phyloP scores from a whole-genome alignment of 768 basidiomycete genomes.

The Suillus paluster region DNA sequence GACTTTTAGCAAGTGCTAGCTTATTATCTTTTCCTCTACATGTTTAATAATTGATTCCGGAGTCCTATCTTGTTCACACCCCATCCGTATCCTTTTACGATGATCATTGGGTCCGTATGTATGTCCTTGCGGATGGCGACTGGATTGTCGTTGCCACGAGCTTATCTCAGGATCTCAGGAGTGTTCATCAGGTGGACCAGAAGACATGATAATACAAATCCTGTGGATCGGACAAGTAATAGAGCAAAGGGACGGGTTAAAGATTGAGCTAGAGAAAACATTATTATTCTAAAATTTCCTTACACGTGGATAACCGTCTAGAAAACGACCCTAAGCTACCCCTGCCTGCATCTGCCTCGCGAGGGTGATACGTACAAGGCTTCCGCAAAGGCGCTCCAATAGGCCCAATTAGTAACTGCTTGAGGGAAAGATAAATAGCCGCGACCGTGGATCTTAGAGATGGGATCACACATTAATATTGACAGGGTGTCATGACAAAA shows the following conservation, averaged over 20 bases:
- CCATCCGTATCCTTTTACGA: neutral
- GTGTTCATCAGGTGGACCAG: neutral
- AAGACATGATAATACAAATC: neutral
- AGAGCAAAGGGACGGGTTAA: neutral
- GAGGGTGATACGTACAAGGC: conserved; percentile 3
- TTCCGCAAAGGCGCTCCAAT: conserved; percentile 7
- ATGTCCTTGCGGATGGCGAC: neutral
- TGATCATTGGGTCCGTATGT: neutral
- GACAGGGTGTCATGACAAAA: conserved; percentile 9
- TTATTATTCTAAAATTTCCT: conserved; percentile 8
- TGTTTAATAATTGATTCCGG: neutral
- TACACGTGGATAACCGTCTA: conserved; percentile 1
- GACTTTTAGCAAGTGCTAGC: conserved; percentile 2
- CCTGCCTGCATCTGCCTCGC: neutral
- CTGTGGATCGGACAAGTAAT: neutral
- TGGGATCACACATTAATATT: conserved; percentile 8
- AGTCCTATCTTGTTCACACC: conserved; percentile 4
- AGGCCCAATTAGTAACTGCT: neutral
- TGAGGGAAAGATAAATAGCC: conserved; percentile 8
- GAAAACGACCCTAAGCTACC: neutral
- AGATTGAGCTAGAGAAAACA: neutral
- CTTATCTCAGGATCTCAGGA: conserved; percentile 5
- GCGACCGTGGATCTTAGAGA: conserved; percentile 6
- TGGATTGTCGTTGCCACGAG: neutral
- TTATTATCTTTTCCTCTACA: conserved; percentile 4